phyloP scores from a whole-genome alignment of 2,329 filamentous ascomycete species.

The Calonectria multiphialidica region DNA sequence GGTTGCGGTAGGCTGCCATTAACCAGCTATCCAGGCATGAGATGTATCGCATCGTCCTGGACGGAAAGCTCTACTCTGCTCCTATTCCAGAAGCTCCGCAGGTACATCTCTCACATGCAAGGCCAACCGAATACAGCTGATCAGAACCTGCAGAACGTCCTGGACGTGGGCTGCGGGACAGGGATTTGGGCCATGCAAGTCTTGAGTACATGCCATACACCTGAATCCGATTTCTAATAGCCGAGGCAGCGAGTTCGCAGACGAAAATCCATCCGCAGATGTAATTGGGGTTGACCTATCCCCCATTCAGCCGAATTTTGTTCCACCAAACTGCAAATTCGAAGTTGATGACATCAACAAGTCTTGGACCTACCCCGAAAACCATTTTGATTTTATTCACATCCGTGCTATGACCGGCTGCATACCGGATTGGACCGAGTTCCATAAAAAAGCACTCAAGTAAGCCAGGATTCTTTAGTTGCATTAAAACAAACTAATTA shows the following conservation, averaged over 20 bases:
- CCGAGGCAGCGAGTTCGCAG: conserved; percentile 42
- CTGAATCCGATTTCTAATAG: background rate
- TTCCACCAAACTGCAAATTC: conserved; percentile 73
- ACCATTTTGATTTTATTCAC: conserved; percentile 70
- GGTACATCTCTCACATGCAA: background rate
- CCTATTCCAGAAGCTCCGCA: conserved; percentile 47
- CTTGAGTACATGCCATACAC: background rate
- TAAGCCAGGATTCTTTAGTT: conserved; percentile 50
- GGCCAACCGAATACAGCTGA: background rate
- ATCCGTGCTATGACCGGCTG: conserved; percentile 65
- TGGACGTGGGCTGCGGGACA: conserved; percentile 52
- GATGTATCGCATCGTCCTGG: conserved; percentile 44
- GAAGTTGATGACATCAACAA: conserved; percentile 72
- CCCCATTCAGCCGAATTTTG: conserved; percentile 67
- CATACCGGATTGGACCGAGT: conserved; percentile 63
- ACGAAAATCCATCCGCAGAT: conserved; percentile 58
- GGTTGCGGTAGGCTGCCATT: background rate
- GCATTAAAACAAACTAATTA: background rate
- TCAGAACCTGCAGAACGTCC: conserved; percentile 25
- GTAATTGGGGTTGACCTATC: conserved; percentile 68
- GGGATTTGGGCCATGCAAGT: conserved; percentile 52
- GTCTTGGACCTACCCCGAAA: conserved; percentile 58
- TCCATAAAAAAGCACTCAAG: conserved; percentile 60
- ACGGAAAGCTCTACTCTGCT: conserved; percentile 47
- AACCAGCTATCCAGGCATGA: conserved; percentile 31